phyloP scores from a whole-genome alignment of 2,329 filamentous ascomycete genomes.

The Alternaria triticina region DNA sequence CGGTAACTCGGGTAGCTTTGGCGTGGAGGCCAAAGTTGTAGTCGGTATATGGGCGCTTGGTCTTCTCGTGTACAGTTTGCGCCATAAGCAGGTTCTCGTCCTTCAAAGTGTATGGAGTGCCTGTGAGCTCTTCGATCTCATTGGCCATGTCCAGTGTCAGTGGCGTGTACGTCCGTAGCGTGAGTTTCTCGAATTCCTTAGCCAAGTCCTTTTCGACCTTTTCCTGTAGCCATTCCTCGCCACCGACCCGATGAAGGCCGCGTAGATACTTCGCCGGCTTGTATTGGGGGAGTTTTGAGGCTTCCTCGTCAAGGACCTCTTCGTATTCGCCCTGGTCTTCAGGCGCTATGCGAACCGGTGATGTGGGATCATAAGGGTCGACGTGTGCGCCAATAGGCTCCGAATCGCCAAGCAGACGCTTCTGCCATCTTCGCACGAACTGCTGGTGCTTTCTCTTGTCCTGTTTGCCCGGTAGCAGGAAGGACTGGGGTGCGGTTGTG shows the following conservation, averaged over 20 bases:
- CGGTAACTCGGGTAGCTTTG: slow-evolving; percentile 17
- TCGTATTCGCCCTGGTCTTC: slow-evolving; percentile 45
- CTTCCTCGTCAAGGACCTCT: slow-evolving; percentile 39
- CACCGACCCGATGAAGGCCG: slow-evolving; percentile 62
- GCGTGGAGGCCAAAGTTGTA: slow-evolving; percentile 34
- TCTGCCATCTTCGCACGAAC: slow-evolving; percentile 46
- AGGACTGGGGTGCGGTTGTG: slow-evolving; percentile 30
- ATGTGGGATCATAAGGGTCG: slow-evolving; percentile 46
- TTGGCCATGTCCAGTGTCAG: slow-evolving; percentile 38
- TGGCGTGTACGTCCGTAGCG: slow-evolving; percentile 41
- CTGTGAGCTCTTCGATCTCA: slow-evolving; percentile 39
- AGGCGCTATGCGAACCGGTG: slow-evolving; percentile 44
- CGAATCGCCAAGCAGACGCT: slow-evolving; percentile 43
- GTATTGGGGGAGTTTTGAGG: slow-evolving; percentile 10
- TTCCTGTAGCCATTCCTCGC: slow-evolving; percentile 51
- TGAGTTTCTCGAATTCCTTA: slow-evolving; percentile 44
- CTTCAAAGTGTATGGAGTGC: slow-evolving; percentile 38
- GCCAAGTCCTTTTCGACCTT: slow-evolving; percentile 38
- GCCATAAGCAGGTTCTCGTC: slow-evolving; percentile 40
- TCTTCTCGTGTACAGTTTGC: slow-evolving; percentile 38
- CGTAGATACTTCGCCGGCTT: slow-evolving; percentile 11
- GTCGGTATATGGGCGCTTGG: slow-evolving; percentile 41
- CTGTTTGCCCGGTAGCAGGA: slow-evolving; percentile 37
- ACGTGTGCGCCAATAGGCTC: slow-evolving; percentile 47
- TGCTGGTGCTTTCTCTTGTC: slow-evolving; percentile 47